A percentile compares a stretch with the other conserved stretches of the same genome.
These are phyloP conservation scores for Taphrina pruni DNA, from an alignment of 1,139 yeast species.

Conservation along the genomic window DNA sequence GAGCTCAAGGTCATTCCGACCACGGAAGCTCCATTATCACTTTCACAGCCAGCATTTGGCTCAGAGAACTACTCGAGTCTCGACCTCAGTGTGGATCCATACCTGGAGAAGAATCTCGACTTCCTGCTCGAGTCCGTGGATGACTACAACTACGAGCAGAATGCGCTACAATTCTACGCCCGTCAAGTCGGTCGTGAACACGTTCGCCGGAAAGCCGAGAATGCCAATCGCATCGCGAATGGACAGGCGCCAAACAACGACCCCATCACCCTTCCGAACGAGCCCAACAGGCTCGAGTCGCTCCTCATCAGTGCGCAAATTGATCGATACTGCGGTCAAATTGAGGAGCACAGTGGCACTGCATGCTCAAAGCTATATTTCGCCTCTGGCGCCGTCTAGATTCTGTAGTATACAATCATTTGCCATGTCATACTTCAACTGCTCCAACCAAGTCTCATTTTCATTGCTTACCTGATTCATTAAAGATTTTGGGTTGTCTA, in stretches of 20 bases:
- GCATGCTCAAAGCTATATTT: constrained; percentile 47
- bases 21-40: constrained; percentile 43
- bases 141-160: constrained; percentile 78
- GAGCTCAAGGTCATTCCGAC: constrained; percentile 39
- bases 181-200: constrained; percentile 76
- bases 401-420: neutral
- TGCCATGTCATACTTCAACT: neutral
- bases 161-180: constrained; percentile 82
- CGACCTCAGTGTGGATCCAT: constrained; percentile 55
- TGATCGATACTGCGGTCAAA: constrained; percentile 48
- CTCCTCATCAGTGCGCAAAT: constrained; percentile 73
- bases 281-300: constrained; percentile 78
- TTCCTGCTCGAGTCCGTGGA: constrained; percentile 76
- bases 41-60: constrained; percentile 41
- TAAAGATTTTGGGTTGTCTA: too few species aligned
- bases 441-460: too few species aligned
- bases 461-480: too few species aligned
- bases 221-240: constrained; percentile 61
- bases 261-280: constrained; percentile 71
- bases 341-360: constrained; percentile 47
- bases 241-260: constrained; percentile 62
- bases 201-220: constrained; percentile 65
- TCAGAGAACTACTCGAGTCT: constrained; percentile 52
- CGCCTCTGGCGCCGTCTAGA: constrained; percentile 37
- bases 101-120: constrained; percentile 62